phyloP scores from a whole-genome alignment of 441 rosid genomes.

The Gossypium aridum region DNA sequence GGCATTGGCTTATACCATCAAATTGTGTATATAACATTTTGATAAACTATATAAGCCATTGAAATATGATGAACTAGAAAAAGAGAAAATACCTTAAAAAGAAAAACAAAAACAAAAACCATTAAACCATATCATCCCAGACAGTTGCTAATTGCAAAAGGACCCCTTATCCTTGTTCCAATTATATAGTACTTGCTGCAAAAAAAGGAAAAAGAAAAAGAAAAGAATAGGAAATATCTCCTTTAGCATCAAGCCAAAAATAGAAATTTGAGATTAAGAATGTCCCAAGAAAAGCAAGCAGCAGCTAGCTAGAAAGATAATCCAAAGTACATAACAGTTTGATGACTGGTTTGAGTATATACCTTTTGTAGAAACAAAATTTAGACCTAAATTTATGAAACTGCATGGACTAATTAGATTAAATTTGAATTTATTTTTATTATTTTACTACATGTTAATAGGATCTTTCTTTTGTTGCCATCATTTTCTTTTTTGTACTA shows the following conservation, averaged over 20 bases:
- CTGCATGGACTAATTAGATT: neutral
- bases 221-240: neutral
- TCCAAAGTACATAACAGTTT: neutral
- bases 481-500: neutral
- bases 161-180: neutral
- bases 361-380: neutral
- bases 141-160: neutral
- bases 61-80: neutral
- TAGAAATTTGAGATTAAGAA: neutral
- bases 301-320: neutral
- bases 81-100: conserved; percentile 5
- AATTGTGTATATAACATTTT: neutral
- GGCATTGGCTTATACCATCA: conserved; percentile 12
- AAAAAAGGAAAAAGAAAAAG: no score
- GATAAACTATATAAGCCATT: conserved; percentile 4
- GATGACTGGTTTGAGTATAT: no score
- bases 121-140: neutral
- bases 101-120: neutral
- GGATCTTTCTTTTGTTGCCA: neutral
- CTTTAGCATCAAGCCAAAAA: neutral
- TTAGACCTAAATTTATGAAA: no score
- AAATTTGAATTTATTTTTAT: neutral
- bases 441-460: neutral
- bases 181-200: neutral
- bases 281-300: neutral